Base-by-base conservation (phyloP, 1,284 basidiomycete species). In the Puccinia triticina region DNA sequence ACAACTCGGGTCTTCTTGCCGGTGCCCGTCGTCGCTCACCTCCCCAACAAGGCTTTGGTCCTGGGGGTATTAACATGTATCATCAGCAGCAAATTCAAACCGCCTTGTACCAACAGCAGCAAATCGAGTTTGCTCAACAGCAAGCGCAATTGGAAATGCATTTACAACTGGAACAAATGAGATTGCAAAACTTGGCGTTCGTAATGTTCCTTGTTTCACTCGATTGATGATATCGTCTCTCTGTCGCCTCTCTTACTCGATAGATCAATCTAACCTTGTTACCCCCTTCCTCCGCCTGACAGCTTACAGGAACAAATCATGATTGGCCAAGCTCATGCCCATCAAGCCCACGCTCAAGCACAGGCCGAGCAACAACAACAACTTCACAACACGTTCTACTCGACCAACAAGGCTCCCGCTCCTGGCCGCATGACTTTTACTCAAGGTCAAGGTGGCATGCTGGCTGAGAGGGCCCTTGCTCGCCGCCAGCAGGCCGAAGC, bases 91-190 rank as follows among this genome's bases (percentile, higher is more conserved):
- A 82, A 57, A 64, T 82, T 64, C 79, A 82, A 82, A 46, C 72
- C 43, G 79, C 79, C 50, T 50, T 75, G 57, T 82, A 75, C 40
- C 79, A 82, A 67, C 79, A 82, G 59, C 79, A 82, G 57, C 79
- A 82, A 75, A 72, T 82, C 26, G 79, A 82, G 37, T 75, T 82
- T 82, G 79, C 79, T 75, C 79, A 82, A 48, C 79, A 82, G 53
- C 79, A 82, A 40, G 79, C 79, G 46, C 79, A 82, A 75, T 64
- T 82, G 46, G 79, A 82, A 73, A 82, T 82, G 57, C 79, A 82
- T 74, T 37, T 82, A 46, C 79, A 82, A 66, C 40, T 82, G 40
- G 79, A 82, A 74, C 79, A 82, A 67, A 82, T 82, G 79, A 73
- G 79, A 57, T 43, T 82, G 37, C 79, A 82, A 64, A 82, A 82